A percentile compares a stretch with the other conserved stretches of the same genome.
These are phyloP conservation scores for Lathyrus oleraceus DNA, from an alignment of 306 rosid genomes.

Conservation along the genomic window DNA sequence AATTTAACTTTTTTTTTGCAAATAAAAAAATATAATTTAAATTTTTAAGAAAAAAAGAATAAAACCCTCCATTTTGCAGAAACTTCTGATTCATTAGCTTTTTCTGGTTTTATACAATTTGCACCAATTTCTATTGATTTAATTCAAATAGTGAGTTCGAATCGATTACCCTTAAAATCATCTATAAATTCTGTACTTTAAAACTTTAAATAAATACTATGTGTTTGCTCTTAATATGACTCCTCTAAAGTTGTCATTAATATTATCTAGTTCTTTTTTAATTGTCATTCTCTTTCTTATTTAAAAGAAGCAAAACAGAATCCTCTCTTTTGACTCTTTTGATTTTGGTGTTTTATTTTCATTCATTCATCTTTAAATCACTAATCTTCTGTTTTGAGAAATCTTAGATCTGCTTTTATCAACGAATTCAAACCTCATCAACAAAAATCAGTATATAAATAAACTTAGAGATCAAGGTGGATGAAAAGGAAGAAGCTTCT, in stretches of 20 bases:
- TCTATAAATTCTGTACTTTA: no score
- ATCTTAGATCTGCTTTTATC: slow-evolving; percentile 42
- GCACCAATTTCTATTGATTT: no score
- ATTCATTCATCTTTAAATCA: slow-evolving; percentile 18
- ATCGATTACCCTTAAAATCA: no score
- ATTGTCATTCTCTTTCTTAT: not conserved
- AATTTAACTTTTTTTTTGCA: no score
- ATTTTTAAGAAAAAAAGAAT: no score
- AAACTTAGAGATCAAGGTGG: not conserved
- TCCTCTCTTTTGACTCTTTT: slow-evolving; percentile 26
- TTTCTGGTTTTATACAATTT: no score
- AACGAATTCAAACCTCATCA: slow-evolving; percentile 5
- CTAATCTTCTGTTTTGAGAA: slow-evolving; percentile 29
- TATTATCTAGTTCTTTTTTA: not conserved
- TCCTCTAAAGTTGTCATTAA: not conserved
- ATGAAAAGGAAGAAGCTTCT: slow-evolving; percentile 35
- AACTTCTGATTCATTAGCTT: no score
- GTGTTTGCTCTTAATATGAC: no score
- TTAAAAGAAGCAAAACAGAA: slow-evolving; percentile 39
- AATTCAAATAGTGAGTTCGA: no score
- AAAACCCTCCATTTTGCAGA: no score
- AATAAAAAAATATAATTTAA: no score
- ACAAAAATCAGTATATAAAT: not conserved
- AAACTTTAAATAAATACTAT: no score
- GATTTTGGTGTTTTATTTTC: slow-evolving; percentile 31